Evolutionary conservation across 495 filamentous ascomycete genomes (phyloP), one percentile per base, ranked within the genome.

Genomic region (Daldinia caldariorum): DNA sequence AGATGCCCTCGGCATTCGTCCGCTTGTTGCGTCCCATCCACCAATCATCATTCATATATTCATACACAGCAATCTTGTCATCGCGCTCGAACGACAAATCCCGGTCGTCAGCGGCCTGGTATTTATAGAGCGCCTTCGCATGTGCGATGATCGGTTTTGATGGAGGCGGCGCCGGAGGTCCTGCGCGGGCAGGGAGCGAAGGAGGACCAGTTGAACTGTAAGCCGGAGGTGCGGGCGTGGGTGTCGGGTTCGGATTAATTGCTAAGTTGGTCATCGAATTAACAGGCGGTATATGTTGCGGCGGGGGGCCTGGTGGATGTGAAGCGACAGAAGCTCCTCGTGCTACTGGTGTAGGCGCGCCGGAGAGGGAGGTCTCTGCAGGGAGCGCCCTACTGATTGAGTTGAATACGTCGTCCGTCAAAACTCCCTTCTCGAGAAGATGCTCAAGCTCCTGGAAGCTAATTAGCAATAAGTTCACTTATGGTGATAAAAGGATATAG

Each of bases 31-130:
- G 87, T 59, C 95, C 95, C 81, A 91, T 89, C 93, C 93, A 97
- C 96, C 95, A 99, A 74, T 99, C 95, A 18, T 88, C 88, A 72
- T 97, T 98, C 88, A 96, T 93, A 80, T 97, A 92, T 77, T 97
- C 92, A 53, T 87, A 83, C 29, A 99, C 90, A 54, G 87, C 85
- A 69, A 99, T 83, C 22, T 85, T 84, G 79, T 97, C 94, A 73
- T 93, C 88, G 31, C 88, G 87, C 62, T 88, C 83, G 70, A 99
- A 85, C 1, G 85, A 85, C 59, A 94, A 83, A 77, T 98, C 95
- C 39, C 92, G 91, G 6, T 88, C 81, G 67, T 97, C 92, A 34
- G 88, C 85, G 13, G 89, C 90, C 29, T 83, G 84, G 82, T 97
- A 99, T 66, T 86, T 86, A 80, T 95, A 97, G 6, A 97, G 83